Evolutionary conservation across 1,284 basidiomycete species (phyloP).

Genomic region (Fistulina hepatica): DNA sequence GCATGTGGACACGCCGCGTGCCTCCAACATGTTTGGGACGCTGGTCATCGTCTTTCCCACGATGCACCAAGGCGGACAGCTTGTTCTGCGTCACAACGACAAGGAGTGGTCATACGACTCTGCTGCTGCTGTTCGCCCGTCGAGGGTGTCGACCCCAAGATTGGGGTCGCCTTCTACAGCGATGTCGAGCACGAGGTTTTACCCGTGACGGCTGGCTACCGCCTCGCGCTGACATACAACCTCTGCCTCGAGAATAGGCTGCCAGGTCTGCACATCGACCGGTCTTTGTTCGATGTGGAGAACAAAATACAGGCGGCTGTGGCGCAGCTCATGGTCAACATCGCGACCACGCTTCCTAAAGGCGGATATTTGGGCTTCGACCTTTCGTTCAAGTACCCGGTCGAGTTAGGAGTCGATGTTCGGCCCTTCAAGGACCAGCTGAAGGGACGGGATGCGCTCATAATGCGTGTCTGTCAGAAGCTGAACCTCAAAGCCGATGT

Average conservation of each 20-base stretch:
- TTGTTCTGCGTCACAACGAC: constrained; percentile 22
- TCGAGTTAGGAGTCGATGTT: constrained; percentile 4
- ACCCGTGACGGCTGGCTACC: constrained; percentile 26
- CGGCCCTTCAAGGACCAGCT: constrained; percentile 9
- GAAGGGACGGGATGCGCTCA: constrained; percentile 19
- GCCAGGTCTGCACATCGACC: neutral
- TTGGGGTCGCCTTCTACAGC: constrained; percentile 25
- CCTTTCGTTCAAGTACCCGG: constrained; percentile 24
- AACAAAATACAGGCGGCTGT: constrained; percentile 1
- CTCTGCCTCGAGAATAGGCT: constrained; percentile 18
- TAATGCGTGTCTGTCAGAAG: neutral
- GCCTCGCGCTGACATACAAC: constrained; percentile 33
- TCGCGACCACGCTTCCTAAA: constrained; percentile 17
- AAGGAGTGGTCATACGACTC: constrained; percentile 22
- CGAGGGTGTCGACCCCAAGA: constrained; percentile 3
- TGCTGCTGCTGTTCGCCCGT: constrained; percentile 9
- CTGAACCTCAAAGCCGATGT: neutral
- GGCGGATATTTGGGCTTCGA: constrained; percentile 27
- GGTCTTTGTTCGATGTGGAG: neutral
- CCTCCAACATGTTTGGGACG: constrained; percentile 22
- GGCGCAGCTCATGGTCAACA: constrained; percentile 15
- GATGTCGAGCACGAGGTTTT: constrained; percentile 33
- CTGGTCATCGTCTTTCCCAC: constrained; percentile 31
- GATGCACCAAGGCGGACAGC: constrained; percentile 28
- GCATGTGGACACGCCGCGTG: constrained; percentile 22